Percentiles rank a stretch among this genome's conserved stretches.
Evolutionary conservation across 345 rosid species (phyloP).

Genomic region (Cardamine resedifolia): DNA sequence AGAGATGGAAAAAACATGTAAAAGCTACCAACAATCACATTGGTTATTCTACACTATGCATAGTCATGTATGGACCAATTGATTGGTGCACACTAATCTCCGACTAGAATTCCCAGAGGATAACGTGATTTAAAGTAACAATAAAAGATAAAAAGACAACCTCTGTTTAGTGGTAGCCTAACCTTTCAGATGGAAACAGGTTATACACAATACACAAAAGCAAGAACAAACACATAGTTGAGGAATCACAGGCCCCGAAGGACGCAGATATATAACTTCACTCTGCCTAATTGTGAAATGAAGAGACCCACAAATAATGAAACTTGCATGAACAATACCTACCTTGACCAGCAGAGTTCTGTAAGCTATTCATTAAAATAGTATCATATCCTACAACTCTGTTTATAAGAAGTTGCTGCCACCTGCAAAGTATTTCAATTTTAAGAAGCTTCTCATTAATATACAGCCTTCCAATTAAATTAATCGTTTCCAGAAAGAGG

Average conservation of each 20-base stretch:
- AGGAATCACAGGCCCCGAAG: background rate
- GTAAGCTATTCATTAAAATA: slow-evolving; percentile 94
- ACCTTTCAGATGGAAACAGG: slow-evolving; percentile 14
- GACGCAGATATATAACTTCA: slow-evolving; percentile 4
- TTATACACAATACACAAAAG: background rate
- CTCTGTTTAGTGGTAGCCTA: slow-evolving; percentile 5
- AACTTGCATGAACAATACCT: slow-evolving; percentile 19
- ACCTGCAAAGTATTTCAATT: slow-evolving; percentile 55
- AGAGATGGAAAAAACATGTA: slow-evolving; percentile 3
- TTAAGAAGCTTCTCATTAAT: slow-evolving; percentile 12
- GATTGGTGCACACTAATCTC: slow-evolving; percentile 16
- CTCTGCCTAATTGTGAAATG: slow-evolving; percentile 2
- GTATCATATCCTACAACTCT: slow-evolving; percentile 99
- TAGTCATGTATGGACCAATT: slow-evolving; percentile 6
- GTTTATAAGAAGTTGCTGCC: slow-evolving; percentile 99
- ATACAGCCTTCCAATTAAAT: background rate
- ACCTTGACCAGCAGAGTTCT: slow-evolving; percentile 92
- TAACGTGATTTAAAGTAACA: background rate
- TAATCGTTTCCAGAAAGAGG: slow-evolving; percentile 2
- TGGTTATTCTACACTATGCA: slow-evolving; percentile 18
- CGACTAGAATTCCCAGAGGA: background rate
- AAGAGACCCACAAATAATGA: slow-evolving; percentile 7
- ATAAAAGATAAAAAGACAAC: background rate
- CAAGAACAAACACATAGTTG: background rate
- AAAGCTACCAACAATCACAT: slow-evolving; percentile 10